These are phyloP conservation scores for Baorangia bicolor DNA, from an alignment of 768 basidiomycete species.

Conservation along the genomic window DNA sequence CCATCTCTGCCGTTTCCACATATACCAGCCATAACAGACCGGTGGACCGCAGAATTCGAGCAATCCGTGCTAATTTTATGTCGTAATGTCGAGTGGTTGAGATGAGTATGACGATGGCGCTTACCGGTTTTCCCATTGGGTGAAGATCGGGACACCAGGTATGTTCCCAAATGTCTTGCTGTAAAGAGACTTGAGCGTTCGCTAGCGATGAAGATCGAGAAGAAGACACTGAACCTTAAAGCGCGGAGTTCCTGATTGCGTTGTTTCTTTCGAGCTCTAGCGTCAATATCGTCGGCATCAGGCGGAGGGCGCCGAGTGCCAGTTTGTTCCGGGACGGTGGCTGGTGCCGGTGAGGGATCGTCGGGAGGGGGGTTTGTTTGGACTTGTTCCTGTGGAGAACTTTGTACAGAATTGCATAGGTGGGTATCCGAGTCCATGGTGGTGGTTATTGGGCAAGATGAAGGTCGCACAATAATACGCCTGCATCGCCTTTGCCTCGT, in stretches of 20 bases:
- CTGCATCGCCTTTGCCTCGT: not conserved
- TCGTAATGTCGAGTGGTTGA: not conserved
- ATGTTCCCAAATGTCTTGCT: conserved; percentile 28
- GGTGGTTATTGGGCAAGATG: conserved; percentile 16
- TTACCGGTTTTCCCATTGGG: conserved; percentile 19
- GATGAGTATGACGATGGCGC: not conserved
- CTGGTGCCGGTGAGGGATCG: not conserved
- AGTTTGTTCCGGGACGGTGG: not conserved
- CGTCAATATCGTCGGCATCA: not conserved
- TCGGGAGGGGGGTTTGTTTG: not conserved
- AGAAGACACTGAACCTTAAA: not conserved
- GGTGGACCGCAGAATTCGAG: conserved; percentile 18
- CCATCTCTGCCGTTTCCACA: conserved; percentile 13
- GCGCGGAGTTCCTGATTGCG: not conserved
- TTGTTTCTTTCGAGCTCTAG: not conserved
- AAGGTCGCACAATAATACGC: too few relatives aligned
- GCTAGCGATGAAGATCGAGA: not conserved
- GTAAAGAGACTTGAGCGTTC: not conserved
- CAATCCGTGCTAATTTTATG: conserved; percentile 6
- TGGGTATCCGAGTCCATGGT: conserved; percentile 5
- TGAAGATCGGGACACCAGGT: conserved; percentile 23
- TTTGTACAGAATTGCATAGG: not conserved
- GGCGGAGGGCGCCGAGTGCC: not conserved
- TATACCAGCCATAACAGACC: conserved; percentile 16
- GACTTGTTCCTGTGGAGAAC: not conserved